These are phyloP conservation scores for Vitis hybrid DNA, from an alignment of 177 flowering plant species.

Conservation along the genomic window DNA sequence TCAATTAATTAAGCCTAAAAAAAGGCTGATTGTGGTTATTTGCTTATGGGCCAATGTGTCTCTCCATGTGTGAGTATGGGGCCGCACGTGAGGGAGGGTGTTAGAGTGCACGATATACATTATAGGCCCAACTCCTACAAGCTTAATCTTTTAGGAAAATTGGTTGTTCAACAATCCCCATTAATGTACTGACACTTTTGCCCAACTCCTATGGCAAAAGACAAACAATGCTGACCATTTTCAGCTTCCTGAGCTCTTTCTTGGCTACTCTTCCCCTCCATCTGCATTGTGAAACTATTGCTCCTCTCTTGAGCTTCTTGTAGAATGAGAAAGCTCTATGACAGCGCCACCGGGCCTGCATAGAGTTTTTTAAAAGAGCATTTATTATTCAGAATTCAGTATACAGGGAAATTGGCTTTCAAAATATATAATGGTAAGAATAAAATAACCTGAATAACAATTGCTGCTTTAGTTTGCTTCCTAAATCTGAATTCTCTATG, in stretches of 20 bases:
- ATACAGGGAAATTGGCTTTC: background rate
- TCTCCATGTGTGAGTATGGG: too few relatives aligned
- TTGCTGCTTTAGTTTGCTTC: constrained; percentile 57
- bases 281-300: constrained; percentile 68
- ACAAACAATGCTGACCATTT: constrained; percentile 58
- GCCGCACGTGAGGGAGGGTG: too few relatives aligned
- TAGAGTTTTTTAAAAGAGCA: background rate
- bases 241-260: constrained; percentile 79
- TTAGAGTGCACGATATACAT: too few relatives aligned
- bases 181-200: too few relatives aligned
- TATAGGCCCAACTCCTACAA: too few relatives aligned
- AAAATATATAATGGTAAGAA: background rate
- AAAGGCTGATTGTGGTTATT: too few relatives aligned
- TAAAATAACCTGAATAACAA: constrained; percentile 47
- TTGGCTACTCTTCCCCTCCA: constrained; percentile 86
- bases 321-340: constrained; percentile 60
- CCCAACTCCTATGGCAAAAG: background rate
- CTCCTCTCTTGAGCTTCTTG: constrained; percentile 67
- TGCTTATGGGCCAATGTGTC: too few relatives aligned
- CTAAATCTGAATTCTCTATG: constrained; percentile 48
- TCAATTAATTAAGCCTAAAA: too few relatives aligned
- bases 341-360: constrained; percentile 85
- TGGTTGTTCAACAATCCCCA: too few relatives aligned
- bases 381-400: background rate
- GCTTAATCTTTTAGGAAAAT: too few relatives aligned